Percentiles rank a stretch among this genome's conserved stretches.
Conservation (phyloP, 176 grass and related monocot species). For the Aegilops bicornis region DNA sequence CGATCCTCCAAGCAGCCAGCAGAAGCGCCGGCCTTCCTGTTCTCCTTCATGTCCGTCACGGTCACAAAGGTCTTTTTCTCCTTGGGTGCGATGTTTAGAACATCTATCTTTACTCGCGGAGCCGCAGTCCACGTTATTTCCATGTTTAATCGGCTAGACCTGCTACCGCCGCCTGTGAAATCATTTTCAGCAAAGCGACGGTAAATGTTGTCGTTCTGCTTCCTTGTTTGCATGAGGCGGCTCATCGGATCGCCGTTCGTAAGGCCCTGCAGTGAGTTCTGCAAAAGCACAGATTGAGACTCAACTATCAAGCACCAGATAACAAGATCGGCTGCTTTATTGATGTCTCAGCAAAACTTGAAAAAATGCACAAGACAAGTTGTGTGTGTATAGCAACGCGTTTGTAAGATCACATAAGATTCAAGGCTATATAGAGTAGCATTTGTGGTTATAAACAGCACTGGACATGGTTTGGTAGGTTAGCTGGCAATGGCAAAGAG, state of each 20-base stretch:
- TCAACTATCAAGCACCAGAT: background rate
- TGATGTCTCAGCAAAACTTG: background rate
- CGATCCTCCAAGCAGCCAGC: background rate
- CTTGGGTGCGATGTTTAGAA: too few relatives aligned
- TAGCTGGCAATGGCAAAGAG: background rate
- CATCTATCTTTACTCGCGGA: too few relatives aligned
- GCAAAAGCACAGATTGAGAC: background rate
- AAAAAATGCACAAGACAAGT: background rate
- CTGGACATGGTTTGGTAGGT: background rate
- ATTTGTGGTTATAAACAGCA: background rate
- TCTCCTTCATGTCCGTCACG: background rate
- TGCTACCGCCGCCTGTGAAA: too few relatives aligned
- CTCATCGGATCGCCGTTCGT: background rate
- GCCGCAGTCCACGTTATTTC: too few relatives aligned
- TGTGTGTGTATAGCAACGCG: background rate
- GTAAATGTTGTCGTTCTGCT: background rate
- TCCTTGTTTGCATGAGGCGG: background rate
- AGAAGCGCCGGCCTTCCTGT: background rate
- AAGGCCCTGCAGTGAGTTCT: background rate
- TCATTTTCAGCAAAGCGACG: background rate
- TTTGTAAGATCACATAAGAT: background rate
- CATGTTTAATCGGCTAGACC: too few relatives aligned
- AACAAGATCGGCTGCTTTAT: background rate
- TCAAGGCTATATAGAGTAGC: background rate
- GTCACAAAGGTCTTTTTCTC: background rate